Evolutionary conservation across 1,284 basidiomycete genomes (phyloP).

Genomic region (Fistulinella staudtii): DNA sequence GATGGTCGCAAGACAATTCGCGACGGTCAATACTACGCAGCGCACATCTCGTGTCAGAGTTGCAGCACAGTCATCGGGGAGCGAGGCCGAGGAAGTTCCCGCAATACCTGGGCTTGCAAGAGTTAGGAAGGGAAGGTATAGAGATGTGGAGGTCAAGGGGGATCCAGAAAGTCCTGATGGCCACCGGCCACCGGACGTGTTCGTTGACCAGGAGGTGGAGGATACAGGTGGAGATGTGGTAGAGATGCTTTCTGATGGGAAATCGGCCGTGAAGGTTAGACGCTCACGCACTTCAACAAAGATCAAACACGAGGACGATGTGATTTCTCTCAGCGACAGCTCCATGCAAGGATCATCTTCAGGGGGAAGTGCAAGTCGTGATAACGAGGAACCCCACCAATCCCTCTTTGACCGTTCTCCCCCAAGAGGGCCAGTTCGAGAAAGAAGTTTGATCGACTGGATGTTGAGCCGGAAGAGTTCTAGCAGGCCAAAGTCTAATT

Average conservation of each 20-base stretch:
- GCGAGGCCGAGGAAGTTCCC: slow-evolving; percentile 32
- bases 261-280: slow-evolving; percentile 12
- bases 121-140: slow-evolving; percentile 33
- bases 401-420: slow-evolving; percentile 32
- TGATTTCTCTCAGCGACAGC: slow-evolving; percentile 27
- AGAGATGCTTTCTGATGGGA: slow-evolving; percentile 13
- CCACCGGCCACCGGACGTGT: slow-evolving; percentile 15
- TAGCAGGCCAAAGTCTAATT: slow-evolving; percentile 16
- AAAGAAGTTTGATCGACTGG: slow-evolving; percentile 52
- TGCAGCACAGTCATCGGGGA: slow-evolving; percentile 20
- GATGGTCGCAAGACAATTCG: slow-evolving; percentile 37
- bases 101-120: slow-evolving; percentile 46
- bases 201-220: background rate
- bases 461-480: slow-evolving; percentile 47
- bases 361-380: slow-evolving; percentile 23
- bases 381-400: slow-evolving; percentile 29
- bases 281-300: slow-evolving; percentile 5
- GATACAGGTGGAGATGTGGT: background rate
- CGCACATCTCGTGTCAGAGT: slow-evolving; percentile 13
- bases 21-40: slow-evolving; percentile 6
- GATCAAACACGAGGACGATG: slow-evolving; percentile 8
- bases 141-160: slow-evolving; percentile 38
- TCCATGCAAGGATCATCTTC: slow-evolving; percentile 20
- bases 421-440: slow-evolving; percentile 25
- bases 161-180: slow-evolving; percentile 48